Evolutionary conservation across 805 yeast species (phyloP), one percentile per base, ranked within the genome.

Genomic region (Wickerhamomyces ciferrii): DNA sequence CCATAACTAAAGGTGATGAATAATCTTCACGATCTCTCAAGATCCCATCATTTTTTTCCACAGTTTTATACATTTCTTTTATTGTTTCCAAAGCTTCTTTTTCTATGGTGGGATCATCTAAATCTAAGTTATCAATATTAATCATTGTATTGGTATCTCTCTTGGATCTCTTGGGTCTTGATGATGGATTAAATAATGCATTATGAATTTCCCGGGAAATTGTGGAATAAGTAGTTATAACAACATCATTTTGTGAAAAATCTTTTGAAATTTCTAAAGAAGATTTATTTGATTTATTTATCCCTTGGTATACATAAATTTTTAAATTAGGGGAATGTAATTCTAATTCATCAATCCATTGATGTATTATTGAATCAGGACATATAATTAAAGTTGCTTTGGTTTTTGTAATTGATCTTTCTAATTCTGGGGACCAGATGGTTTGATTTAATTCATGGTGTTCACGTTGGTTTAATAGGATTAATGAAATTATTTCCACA

Each of bases 311-410:
- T 3, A 79, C 71, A 45, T 79, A 74, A 0, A 86, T 78, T 10
- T 72, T 75, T 34, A 91, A 64, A 4, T 71, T 59, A 0, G 94
- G 87, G 0, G 90, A 81, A 52, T 78, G 83, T 17, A 51, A 46
- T 5, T 57, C 51, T 7, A 91, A 71, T 66, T 92, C 99, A 20
- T 80, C 81, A 1, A 75, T 71, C 99, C 99, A 94, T 61, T 94
- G 99, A 27, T 78, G 71, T 18, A 87, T 63, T 48, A 94, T 88
- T 0, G 96, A 79, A 32, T 81, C 84, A 0, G 99, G 99, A 18
- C 95, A 86, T 4, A 94, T 81, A 23, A 94, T 83, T 39, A 94
- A 67, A 0, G 97, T 87, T 0, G 96, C 79, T 51, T 81, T 83
- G 0, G 84, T 69, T 49, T 73, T 77, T 5, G 40, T 45, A 4